Base-by-base conservation (phyloP, 352 stramenopile species). In the Albugo candida region DNA sequence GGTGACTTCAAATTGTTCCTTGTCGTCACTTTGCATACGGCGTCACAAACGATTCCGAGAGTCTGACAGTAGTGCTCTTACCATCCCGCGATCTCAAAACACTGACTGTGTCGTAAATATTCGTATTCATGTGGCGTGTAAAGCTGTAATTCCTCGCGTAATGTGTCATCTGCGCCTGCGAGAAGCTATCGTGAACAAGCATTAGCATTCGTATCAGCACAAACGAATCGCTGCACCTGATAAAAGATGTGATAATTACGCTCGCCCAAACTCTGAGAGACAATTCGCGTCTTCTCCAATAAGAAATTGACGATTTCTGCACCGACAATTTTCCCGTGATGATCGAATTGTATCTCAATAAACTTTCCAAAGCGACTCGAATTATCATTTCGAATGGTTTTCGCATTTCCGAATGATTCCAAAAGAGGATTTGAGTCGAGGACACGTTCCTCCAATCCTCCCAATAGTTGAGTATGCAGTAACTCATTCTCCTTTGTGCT, bases 191-290 rank as follows among this genome's bases (percentile, higher is more conserved):
- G 36, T n/a, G 4, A 34, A 36, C 5, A 48, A 56, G 17, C 21
- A 38, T 35, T 44, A 45, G 20, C 36, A 60, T 21, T 45, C 37
- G 11, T 66, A 67, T 24, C 3, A 19, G 38, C 49, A 68, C 44
- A 16, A 36, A 27, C 53, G 58, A 47, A 53, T 49, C 21, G 51
- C 61, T 50, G 48, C 40, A 95, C 56, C 64, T 97, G 91, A 56
- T 97, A 97, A 64, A 98, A 98, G 40, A 97, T 92, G 58, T 98
- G 92, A 65, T 97, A 98, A 61, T 97, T 97, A 18, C 92, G 69
- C 52, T 98, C 92, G 0, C 89, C 89, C 1, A 85, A 39, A 59
- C 71, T 91, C 48, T 92, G 82, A 37, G 75, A 88, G 18, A 91
- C 72, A 45, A 95, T 91, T 34, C 83, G 71, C 46, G 80, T 93